These are phyloP conservation scores for Phytopythium montanum DNA, from an alignment of 352 stramenopile genomes.

Conservation along the genomic window DNA sequence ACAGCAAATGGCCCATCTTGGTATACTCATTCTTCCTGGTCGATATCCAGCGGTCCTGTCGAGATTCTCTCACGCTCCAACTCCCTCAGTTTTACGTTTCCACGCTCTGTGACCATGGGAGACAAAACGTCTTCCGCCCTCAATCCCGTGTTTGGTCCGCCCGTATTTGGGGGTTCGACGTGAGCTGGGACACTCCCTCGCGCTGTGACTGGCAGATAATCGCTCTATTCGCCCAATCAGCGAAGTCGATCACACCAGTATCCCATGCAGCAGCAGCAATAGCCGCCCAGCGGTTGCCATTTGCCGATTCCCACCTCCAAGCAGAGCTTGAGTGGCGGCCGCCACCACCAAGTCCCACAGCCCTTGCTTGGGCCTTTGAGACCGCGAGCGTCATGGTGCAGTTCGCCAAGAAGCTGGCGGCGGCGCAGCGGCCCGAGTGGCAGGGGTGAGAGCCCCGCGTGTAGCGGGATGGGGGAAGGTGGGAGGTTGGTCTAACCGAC, in stretches of 20 bases:
- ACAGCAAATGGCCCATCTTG: too few relatives aligned
- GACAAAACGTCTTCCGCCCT: background rate
- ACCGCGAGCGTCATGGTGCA: conserved; percentile 50
- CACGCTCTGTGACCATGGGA: background rate
- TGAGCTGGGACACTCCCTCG: conserved; percentile 6
- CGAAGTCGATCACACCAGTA: too few relatives aligned
- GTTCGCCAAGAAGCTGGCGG: conserved; percentile 79
- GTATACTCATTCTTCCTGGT: background rate
- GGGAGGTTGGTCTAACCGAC: background rate
- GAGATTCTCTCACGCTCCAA: background rate
- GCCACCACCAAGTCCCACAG: too few relatives aligned
- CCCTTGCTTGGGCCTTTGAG: too few relatives aligned
- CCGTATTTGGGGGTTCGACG: conserved; percentile 3
- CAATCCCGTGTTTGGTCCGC: background rate
- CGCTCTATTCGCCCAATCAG: background rate
- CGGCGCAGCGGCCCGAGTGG: conserved; percentile 70
- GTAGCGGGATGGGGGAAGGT: background rate
- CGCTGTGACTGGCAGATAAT: conserved; percentile 2
- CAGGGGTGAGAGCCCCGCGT: conserved; percentile 33
- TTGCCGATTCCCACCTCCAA: background rate
- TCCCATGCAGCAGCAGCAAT: background rate
- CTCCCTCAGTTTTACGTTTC: background rate
- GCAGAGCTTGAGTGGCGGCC: too few relatives aligned
- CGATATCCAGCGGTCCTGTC: background rate
- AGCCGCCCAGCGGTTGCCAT: background rate